phyloP scores from a whole-genome alignment of 805 yeast genomes.

The Dipodascus albidus region DNA sequence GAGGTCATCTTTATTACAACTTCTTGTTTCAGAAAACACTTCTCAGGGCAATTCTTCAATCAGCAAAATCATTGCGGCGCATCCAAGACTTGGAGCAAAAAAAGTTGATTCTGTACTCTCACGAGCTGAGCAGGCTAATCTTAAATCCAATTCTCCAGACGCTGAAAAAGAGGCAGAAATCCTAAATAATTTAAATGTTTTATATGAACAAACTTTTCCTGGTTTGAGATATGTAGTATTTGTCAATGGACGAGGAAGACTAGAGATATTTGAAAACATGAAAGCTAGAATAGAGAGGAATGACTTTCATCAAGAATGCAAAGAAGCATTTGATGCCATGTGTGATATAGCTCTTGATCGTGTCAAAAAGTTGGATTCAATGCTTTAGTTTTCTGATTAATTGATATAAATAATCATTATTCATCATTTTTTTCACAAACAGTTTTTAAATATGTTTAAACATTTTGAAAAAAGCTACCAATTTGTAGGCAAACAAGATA shows the following conservation, averaged over 20 bases:
- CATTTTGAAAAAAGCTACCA: too few relatives aligned
- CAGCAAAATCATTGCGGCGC: constrained; percentile 63
- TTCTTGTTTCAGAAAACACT: constrained; percentile 19
- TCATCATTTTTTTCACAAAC: too few relatives aligned
- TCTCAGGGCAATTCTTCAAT: constrained; percentile 18
- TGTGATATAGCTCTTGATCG: constrained; percentile 84
- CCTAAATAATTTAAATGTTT: constrained; percentile 42
- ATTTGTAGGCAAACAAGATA: too few relatives aligned
- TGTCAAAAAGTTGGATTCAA: constrained; percentile 43
- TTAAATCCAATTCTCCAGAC: constrained; percentile 34
- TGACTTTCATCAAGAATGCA: constrained; percentile 44
- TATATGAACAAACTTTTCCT: constrained; percentile 53
- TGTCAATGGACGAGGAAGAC: constrained; percentile 71
- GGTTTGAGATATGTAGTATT: constrained; percentile 80
- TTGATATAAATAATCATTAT: too few relatives aligned
- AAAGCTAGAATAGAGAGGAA: constrained; percentile 40
- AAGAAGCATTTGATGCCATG: constrained; percentile 72
- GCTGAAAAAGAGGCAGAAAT: constrained; percentile 42
- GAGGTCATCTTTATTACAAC: constrained; percentile 28
- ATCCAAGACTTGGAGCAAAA: constrained; percentile 72
- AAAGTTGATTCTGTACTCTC: constrained; percentile 51
- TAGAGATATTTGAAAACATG: constrained; percentile 55
- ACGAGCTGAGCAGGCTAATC: constrained; percentile 54
- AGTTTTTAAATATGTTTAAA: too few relatives aligned
- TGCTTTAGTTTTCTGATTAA: too few relatives aligned